Conservation (phyloP, 2,329 filamentous ascomycete species). For the Venturia oleaginea region DNA sequence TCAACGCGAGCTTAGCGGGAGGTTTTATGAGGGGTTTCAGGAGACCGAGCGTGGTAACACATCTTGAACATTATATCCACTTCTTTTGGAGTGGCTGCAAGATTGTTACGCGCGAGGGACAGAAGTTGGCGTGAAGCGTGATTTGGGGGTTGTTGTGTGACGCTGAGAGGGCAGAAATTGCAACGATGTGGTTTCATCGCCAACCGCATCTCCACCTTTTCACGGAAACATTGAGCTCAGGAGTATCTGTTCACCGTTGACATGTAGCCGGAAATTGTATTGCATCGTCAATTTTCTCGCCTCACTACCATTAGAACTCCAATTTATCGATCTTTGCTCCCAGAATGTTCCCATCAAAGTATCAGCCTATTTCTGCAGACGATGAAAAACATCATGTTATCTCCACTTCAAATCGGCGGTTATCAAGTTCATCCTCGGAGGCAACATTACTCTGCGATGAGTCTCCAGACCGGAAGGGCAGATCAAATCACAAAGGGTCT, state of each 20-base stretch:
- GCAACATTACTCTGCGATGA: not conserved
- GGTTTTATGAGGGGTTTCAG: not conserved
- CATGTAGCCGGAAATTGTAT: not conserved
- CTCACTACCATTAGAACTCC: too few relatives aligned
- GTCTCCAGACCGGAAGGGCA: not conserved
- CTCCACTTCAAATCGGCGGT: not conserved
- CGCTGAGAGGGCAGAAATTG: not conserved
- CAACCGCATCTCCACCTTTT: not conserved
- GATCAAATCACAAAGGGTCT: constrained; percentile 1
- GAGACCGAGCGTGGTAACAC: not conserved
- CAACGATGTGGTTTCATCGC: not conserved
- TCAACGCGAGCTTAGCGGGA: not conserved
- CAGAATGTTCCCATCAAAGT: not conserved
- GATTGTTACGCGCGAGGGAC: not conserved
- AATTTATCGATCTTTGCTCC: not conserved
- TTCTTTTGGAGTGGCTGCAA: not conserved
- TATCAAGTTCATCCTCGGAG: not conserved
- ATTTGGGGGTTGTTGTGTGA: not conserved
- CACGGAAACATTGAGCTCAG: not conserved
- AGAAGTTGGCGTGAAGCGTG: not conserved
- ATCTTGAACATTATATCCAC: not conserved
- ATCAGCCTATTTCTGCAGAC: not conserved
- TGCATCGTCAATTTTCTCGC: too few relatives aligned
- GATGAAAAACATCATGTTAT: not conserved
- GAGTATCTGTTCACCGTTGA: not conserved